Conservation (phyloP, 2,329 filamentous ascomycete genomes). For the Geosmithia morbida region DNA sequence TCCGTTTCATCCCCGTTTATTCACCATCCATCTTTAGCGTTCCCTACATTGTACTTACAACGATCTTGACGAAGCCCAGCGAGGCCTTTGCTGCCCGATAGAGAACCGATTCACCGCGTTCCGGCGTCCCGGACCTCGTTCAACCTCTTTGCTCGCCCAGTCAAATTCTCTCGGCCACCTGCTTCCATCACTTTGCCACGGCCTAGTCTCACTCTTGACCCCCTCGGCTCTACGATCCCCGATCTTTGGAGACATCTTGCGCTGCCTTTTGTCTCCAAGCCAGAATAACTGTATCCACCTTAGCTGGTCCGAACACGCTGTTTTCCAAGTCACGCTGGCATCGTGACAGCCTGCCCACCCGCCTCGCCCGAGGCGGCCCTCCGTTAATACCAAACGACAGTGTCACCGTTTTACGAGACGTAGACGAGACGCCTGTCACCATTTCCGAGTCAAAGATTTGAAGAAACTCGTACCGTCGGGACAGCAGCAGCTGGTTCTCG, state of each 20-base stretch:
- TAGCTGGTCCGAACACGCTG: neutral
- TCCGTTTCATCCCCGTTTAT: neutral
- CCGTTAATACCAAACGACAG: neutral
- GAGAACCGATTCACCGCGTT: neutral
- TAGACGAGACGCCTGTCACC: neutral
- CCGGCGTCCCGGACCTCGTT: neutral
- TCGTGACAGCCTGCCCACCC: neutral
- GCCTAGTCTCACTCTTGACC: neutral
- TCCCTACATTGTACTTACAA: neutral
- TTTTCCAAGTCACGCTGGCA: neutral
- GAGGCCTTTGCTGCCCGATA: neutral
- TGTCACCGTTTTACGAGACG: neutral
- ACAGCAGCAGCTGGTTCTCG: neutral
- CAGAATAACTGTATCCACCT: neutral
- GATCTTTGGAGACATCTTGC: neutral
- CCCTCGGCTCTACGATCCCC: neutral
- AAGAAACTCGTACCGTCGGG: neutral
- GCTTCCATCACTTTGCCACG: neutral
- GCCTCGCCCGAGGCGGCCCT: neutral
- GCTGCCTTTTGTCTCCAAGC: neutral
- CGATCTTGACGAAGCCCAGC: neutral
- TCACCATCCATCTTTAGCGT: neutral
- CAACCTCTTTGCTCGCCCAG: too few relatives aligned
- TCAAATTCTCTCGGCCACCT: too few relatives aligned
- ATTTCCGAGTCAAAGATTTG: neutral